Evolutionary conservation across 306 rosid species (phyloP).

Genomic region (Clitoria ternatea): DNA sequence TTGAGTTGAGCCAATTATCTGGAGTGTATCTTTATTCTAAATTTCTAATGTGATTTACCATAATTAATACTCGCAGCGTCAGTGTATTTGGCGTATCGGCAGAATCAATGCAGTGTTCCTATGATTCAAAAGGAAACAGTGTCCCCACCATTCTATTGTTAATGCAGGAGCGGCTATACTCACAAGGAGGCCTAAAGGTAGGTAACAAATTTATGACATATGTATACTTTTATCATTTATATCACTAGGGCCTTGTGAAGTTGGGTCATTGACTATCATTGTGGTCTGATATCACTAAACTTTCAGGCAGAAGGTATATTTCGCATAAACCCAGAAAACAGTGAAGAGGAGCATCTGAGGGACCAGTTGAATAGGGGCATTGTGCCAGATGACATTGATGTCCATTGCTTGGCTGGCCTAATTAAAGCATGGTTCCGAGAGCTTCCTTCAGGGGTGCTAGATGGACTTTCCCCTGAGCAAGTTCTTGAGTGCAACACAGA

Average conservation of each 20-base stretch:
- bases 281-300: constrained; percentile 1
- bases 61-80: constrained; percentile 51
- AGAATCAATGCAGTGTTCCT: constrained; percentile 94
- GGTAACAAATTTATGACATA: constrained; percentile 28
- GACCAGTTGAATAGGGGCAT: constrained; percentile 77
- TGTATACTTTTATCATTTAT: neutral
- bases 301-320: constrained; percentile 88
- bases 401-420: constrained; percentile 85
- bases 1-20: neutral
- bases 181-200: constrained; percentile 87
- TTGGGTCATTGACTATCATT: neutral
- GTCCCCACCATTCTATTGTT: constrained; percentile 83
- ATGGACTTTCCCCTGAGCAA: constrained; percentile 93
- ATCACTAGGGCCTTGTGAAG: neutral
- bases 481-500: constrained; percentile 87
- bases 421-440: constrained; percentile 99
- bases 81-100: constrained; percentile 96
- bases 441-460: constrained; percentile 90
- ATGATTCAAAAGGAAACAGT: constrained; percentile 88
- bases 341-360: constrained; percentile 83
- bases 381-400: constrained; percentile 85
- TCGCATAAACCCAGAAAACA: constrained; percentile 84
- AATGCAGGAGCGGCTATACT: constrained; percentile 91
- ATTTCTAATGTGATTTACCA: constrained; percentile 27
- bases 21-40: neutral